Evolutionary conservation across 768 basidiomycete genomes (phyloP).

Genomic region (Amylocystis lapponica): DNA sequence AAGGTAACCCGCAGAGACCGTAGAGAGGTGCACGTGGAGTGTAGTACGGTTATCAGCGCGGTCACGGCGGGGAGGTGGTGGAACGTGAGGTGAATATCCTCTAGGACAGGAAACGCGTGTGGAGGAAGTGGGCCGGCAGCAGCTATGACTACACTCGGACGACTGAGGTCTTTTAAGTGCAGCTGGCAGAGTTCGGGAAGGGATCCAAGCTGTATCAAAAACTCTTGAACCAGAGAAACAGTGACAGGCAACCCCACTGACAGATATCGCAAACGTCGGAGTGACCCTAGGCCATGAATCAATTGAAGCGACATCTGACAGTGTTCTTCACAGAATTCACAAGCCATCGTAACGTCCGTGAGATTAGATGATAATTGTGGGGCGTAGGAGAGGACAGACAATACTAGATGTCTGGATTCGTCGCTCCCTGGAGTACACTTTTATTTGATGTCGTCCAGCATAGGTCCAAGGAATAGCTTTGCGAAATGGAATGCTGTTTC

Average conservation of each 20-base stretch:
- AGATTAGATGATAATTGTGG: no score
- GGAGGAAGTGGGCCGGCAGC: not conserved
- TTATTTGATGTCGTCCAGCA: no score
- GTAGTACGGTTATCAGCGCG: not conserved
- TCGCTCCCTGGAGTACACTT: no score
- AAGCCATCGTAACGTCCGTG: not conserved
- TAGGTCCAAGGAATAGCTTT: no score
- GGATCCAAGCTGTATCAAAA: not conserved
- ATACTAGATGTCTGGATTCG: no score
- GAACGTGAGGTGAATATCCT: not conserved
- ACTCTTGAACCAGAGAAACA: not conserved
- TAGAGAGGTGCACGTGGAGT: not conserved
- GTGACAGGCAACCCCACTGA: not conserved
- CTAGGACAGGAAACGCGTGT: not conserved
- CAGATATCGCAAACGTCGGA: no score
- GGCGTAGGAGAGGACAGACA: no score
- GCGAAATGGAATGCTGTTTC: no score
- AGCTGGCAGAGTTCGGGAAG: not conserved
- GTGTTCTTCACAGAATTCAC: not conserved
- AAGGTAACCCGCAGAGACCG: no score
- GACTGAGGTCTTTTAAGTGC: not conserved
- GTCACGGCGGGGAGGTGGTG: not conserved
- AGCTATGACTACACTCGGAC: not conserved
- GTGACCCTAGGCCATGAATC: not conserved
- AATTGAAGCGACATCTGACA: not conserved